These are phyloP conservation scores for Orbilia ellipsospora DNA, from an alignment of 2,329 filamentous ascomycete genomes.

Conservation along the genomic window DNA sequence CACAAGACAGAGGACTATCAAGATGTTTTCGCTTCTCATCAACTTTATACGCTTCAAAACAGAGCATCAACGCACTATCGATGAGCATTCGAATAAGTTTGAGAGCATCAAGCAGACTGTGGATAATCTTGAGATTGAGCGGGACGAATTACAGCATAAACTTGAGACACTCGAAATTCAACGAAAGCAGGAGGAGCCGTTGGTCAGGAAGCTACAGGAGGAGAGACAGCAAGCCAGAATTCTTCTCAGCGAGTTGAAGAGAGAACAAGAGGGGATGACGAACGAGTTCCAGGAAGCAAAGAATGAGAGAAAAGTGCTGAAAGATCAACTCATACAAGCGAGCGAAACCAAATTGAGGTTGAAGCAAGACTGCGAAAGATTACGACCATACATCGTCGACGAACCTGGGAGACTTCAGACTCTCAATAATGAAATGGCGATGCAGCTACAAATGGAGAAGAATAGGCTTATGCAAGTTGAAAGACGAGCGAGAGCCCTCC, in stretches of 20 bases:
- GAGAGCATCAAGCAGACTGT: slow-evolving; percentile 88
- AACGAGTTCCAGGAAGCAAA: slow-evolving; percentile 65
- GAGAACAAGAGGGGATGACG: slow-evolving; percentile 77
- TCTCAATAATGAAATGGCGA: slow-evolving; percentile 81
- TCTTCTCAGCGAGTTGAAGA: slow-evolving; percentile 65
- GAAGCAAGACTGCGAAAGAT: slow-evolving; percentile 85
- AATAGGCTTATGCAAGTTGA: slow-evolving; percentile 88
- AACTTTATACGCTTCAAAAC: slow-evolving; percentile 94
- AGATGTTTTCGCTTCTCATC: slow-evolving; percentile 97
- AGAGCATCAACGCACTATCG: slow-evolving; percentile 87
- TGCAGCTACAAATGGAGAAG: slow-evolving; percentile 81
- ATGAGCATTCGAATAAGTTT: slow-evolving; percentile 91
- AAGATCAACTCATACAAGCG: slow-evolving; percentile 46
- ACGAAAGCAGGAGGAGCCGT: slow-evolving; percentile 81
- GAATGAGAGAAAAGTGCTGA: slow-evolving; percentile 62
- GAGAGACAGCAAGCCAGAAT: slow-evolving; percentile 81
- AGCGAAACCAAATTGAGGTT: slow-evolving; percentile 68
- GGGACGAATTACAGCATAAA: slow-evolving; percentile 84
- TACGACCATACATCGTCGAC: slow-evolving; percentile 91
- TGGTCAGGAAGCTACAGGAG: slow-evolving; percentile 82
- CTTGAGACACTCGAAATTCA: slow-evolving; percentile 84
- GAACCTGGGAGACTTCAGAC: slow-evolving; percentile 85
- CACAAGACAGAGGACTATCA: slow-evolving; percentile 87
- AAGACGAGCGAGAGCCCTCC: slow-evolving; percentile 84
- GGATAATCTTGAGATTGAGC: slow-evolving; percentile 84